Conservation (phyloP, 2,329 filamentous ascomycete species). For the Diplodia mutila region DNA sequence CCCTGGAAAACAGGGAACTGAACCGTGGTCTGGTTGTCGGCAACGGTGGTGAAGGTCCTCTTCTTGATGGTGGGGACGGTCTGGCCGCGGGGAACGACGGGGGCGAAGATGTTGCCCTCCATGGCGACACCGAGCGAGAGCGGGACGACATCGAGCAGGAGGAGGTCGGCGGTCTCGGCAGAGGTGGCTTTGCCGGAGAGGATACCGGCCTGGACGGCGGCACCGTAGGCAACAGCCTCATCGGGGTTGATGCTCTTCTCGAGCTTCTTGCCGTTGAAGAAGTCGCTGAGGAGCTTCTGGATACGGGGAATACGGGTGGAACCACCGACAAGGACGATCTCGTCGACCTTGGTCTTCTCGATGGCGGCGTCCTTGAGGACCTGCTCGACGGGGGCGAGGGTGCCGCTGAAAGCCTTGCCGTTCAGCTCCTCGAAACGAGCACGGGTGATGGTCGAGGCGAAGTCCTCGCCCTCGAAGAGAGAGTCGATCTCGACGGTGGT, state of each 20-base stretch:
- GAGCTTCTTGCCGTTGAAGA: conserved; percentile 99
- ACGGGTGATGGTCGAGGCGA: conserved; percentile 96
- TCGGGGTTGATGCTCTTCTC: conserved; percentile 99
- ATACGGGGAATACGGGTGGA: conserved; percentile 98
- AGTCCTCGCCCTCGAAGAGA: conserved; percentile 96
- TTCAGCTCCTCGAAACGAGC: conserved; percentile 99
- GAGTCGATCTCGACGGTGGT: conserved; percentile 99
- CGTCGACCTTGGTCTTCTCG: conserved; percentile 90
- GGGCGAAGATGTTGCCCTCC: conserved; percentile 99
- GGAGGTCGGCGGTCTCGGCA: conserved; percentile 89
- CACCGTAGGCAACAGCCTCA: conserved; percentile 98
- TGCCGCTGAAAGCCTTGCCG: conserved; percentile 91
- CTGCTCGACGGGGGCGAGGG: conserved; percentile 92
- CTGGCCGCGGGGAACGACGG: conserved; percentile 71
- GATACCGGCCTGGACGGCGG: conserved; percentile 97
- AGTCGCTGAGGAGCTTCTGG: conserved; percentile 98
- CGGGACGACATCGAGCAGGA: conserved; percentile 94
- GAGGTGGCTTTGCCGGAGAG: conserved; percentile 97
- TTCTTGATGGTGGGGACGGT: conserved; percentile 79
- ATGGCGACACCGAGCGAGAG: conserved; percentile 98
- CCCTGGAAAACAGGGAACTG: conserved; percentile 95
- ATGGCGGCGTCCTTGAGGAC: conserved; percentile 91
- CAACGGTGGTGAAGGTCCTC: conserved; percentile 85
- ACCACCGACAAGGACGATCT: conserved; percentile 98
- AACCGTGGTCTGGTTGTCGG: conserved; percentile 68